Conservation (phyloP, 2,329 filamentous ascomycete genomes). For the Penicillium oxalicum region DNA sequence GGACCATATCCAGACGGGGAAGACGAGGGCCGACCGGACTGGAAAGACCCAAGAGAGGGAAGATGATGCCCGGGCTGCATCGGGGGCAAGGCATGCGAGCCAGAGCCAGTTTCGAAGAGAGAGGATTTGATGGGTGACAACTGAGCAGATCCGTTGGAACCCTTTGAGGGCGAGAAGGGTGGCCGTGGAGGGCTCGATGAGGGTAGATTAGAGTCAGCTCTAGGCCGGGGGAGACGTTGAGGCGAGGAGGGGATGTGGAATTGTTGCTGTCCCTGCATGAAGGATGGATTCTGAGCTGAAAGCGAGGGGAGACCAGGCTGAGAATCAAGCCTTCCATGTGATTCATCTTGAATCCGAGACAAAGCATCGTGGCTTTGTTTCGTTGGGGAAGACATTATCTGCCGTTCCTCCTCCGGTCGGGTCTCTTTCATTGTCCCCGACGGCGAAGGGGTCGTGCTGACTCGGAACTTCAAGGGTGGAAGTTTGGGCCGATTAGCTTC, state of each 20-base stretch:
- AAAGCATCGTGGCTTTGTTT: conserved; percentile 19
- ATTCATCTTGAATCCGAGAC: conserved; percentile 19
- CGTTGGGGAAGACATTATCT: conserved; percentile 19
- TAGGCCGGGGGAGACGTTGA: conserved; percentile 26
- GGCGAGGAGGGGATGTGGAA: conserved; percentile 24
- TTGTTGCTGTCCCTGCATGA: conserved; percentile 5
- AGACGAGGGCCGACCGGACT: conserved; percentile 36
- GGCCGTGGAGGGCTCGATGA: conserved; percentile 25
- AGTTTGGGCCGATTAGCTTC: conserved; percentile 58
- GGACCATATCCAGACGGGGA: conserved; percentile 35
- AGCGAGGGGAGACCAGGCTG: conserved; percentile 9
- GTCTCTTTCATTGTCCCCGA: conserved; percentile 20
- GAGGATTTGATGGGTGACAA: conserved; percentile 19
- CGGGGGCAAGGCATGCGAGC: conserved; percentile 20
- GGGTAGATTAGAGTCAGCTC: conserved; percentile 12
- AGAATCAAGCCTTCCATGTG: conserved; percentile 15
- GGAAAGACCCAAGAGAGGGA: conserved; percentile 29
- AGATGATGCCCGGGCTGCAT: conserved; percentile 27
- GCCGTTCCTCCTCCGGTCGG: conserved; percentile 14
- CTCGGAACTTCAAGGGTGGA: conserved; percentile 54
- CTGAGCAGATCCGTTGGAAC: conserved; percentile 25
- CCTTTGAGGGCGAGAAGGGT: conserved; percentile 31
- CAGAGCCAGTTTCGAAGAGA: conserved; percentile 14
- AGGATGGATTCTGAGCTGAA: not conserved
- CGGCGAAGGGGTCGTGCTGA: conserved; percentile 47